Evolutionary conservation across 2,329 filamentous ascomycete species (phyloP).

Genomic region (Pestalotiopsis sp.): DNA sequence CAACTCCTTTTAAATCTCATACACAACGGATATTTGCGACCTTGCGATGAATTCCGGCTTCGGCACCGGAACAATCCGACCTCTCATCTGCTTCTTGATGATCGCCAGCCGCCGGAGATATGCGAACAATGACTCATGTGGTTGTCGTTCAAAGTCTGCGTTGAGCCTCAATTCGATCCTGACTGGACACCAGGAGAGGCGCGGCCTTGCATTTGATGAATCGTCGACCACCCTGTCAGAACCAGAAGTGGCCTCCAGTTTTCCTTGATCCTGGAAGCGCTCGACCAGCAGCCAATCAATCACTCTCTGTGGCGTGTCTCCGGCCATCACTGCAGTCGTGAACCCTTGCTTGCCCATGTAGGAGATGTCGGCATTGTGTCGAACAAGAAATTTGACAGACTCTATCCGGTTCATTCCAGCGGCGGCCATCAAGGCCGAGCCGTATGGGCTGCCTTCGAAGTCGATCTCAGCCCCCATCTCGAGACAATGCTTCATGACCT

Average conservation of each 20-base stretch:
- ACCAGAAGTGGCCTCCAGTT: neutral
- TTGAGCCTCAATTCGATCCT: neutral
- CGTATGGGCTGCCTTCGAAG: neutral
- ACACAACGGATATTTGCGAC: neutral
- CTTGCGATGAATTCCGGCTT: neutral
- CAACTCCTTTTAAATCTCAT: neutral
- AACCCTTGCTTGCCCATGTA: neutral
- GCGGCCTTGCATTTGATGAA: neutral
- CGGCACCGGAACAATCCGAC: neutral
- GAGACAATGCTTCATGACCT: neutral
- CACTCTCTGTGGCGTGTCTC: neutral
- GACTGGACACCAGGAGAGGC: neutral
- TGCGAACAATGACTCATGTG: neutral
- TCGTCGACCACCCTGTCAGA: fast-evolving
- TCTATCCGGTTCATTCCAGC: neutral
- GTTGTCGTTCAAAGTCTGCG: neutral
- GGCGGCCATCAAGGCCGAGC: neutral
- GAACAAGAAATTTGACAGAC: neutral
- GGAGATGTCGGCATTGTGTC: neutral
- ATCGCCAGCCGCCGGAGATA: neutral
- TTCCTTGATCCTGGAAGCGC: neutral
- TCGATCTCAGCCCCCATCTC: neutral
- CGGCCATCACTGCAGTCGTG: neutral
- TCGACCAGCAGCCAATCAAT: neutral
- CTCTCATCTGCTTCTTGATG: neutral